Evolutionary conservation across 805 yeast genomes (phyloP), one percentile per base, ranked within the genome.

Genomic region (Hanseniaspora nectarophila): DNA sequence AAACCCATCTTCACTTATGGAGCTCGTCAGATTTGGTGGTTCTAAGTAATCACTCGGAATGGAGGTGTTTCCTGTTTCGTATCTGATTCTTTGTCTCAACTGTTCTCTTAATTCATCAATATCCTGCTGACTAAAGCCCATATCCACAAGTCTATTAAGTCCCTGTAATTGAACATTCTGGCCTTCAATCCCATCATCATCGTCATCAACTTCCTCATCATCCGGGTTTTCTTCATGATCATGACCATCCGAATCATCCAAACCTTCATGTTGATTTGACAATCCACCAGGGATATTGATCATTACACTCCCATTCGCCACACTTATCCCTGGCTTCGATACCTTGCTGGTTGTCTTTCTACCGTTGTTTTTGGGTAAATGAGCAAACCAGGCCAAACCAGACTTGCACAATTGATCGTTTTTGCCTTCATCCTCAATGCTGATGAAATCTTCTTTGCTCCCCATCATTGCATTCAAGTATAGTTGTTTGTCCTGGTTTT

Each of bases 41-140:
- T 56, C 59, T 23, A 43, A 37, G 13, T 55, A 58, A 32, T 56
- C 47, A 51, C 54, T 40, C 44, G 53, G 51, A 53, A 54, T 34
- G 21, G 21, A 18, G 49, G 18, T 38, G 3, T 45, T 48, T 15
- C 54, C 54, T 12, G 37, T 43, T 21, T 56, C 54, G 20, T 34
- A 45, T 4, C 62, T 56, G 63, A 85, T 84, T 2, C 88, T 71
- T 54, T 73, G 72, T 54, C 77, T 74, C 61, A 89, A 88, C 63
- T 88, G 96, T 48, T 75, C 68, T 54, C 96, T 72, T 54, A 89
- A 65, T 53, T 80, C 81, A 40, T 71, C 71, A 26, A 89, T 77
- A 58, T 89, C 97, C 54, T 78, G 82, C 31, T 78, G 85, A 4
- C 85, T 74, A 61, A 89, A 85, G 8, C 97, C 97, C 42, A 88